phyloP scores from a whole-genome alignment of 169 alveolate genomes.

The Perkinsus chesapeaki region DNA sequence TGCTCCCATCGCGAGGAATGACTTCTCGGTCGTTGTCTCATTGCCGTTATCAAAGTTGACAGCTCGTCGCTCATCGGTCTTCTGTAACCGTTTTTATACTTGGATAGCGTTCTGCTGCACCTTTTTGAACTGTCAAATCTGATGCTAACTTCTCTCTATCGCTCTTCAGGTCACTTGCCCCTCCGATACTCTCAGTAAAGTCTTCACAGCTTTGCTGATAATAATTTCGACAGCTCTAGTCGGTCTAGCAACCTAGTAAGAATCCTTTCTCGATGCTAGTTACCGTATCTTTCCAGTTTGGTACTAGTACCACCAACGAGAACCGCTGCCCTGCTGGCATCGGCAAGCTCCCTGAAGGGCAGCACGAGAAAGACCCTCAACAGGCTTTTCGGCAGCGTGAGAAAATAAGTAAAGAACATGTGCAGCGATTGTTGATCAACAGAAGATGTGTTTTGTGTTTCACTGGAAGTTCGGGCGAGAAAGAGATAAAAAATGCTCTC shows the following conservation, averaged over 20 bases:
- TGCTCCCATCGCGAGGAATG: no score
- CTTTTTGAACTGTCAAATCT: not conserved
- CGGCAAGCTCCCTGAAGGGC: not conserved
- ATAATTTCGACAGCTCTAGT: not conserved
- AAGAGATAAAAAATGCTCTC: no score
- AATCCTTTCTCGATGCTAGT: not conserved
- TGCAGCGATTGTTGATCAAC: not conserved
- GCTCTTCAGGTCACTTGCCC: not conserved
- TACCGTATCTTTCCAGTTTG: not conserved
- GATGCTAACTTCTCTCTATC: not conserved
- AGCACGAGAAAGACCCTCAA: not conserved
- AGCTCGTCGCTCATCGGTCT: no score
- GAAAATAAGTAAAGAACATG: no score
- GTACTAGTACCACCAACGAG: not conserved
- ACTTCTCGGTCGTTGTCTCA: no score
- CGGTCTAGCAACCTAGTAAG: not conserved
- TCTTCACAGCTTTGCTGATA: not conserved
- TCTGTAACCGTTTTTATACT: no score
- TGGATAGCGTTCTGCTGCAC: not conserved
- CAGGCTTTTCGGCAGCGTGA: not conserved
- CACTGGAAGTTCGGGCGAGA: not conserved
- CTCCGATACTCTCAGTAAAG: not conserved
- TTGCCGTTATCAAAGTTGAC: no score
- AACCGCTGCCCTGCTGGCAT: not conserved
- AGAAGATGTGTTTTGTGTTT: not conserved